A percentile compares a stretch with the other conserved stretches of the same genome.
These are phyloP conservation scores for Colletotrichum tanaceti DNA, from an alignment of 2,329 filamentous ascomycete genomes.

Conservation along the genomic window DNA sequence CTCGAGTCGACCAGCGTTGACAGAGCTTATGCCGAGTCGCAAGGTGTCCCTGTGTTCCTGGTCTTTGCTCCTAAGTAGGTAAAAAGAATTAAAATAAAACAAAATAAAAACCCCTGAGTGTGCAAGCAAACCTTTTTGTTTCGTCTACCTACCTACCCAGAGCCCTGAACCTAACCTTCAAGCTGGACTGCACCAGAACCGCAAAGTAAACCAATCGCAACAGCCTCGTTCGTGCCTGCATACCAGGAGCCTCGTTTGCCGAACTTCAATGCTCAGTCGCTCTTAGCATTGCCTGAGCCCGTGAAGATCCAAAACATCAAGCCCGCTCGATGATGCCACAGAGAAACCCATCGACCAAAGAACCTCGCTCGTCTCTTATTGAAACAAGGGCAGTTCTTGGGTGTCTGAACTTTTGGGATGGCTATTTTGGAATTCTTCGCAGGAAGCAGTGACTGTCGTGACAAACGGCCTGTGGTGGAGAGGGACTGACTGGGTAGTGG, in stretches of 20 bases:
- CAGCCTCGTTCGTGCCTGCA: background rate
- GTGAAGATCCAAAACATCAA: slow-evolving; percentile 10
- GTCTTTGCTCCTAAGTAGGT: no score
- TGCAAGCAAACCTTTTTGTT: background rate
- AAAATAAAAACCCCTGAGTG: slow-evolving; percentile 2
- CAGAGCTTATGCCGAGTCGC: slow-evolving; percentile 5
- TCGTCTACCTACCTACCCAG: no score
- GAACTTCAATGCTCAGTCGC: slow-evolving; percentile 18
- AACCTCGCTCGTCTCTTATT: background rate
- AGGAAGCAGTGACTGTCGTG: background rate
- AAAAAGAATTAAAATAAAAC: no score
- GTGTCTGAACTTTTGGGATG: no score
- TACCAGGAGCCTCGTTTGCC: background rate
- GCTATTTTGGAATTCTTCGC: background rate
- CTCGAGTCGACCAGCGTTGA: background rate
- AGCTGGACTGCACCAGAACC: background rate
- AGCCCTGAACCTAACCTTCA: background rate
- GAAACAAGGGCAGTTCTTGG: background rate
- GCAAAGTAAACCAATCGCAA: background rate
- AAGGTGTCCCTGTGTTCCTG: slow-evolving; percentile 7
- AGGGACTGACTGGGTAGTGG: no score
- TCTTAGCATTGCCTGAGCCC: slow-evolving; percentile 12
- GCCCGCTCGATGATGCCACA: slow-evolving; percentile 1
- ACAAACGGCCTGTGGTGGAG: background rate
- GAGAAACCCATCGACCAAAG: background rate